phyloP scores from a whole-genome alignment of 2,329 filamentous ascomycete species.

The Cyphellophora europaea region DNA sequence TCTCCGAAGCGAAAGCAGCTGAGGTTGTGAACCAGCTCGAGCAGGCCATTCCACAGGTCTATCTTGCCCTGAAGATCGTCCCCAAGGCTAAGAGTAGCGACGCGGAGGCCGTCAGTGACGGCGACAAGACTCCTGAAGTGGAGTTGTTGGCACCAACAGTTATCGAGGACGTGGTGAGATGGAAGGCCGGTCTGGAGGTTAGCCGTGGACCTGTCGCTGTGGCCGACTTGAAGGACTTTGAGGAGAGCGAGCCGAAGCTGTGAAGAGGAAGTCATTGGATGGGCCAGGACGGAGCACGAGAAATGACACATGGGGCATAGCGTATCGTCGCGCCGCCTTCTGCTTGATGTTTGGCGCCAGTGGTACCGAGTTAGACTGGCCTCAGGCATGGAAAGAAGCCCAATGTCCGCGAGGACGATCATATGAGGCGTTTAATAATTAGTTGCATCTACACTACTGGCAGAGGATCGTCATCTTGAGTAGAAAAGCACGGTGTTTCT shows the following conservation, averaged over 20 bases:
- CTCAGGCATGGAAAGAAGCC: too few relatives aligned
- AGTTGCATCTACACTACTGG: too few relatives aligned
- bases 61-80: constrained; percentile 36
- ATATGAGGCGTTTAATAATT: too few relatives aligned
- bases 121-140: constrained; percentile 24
- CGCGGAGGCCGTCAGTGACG: constrained; percentile 11
- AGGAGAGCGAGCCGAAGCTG: constrained; percentile 76
- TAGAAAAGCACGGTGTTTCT: too few relatives aligned
- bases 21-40: constrained; percentile 41
- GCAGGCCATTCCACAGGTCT: constrained; percentile 35
- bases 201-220: constrained; percentile 65
- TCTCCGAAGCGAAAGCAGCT: constrained; percentile 40
- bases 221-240: constrained; percentile 71
- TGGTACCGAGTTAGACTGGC: too few relatives aligned
- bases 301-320: too few relatives aligned
- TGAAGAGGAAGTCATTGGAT: too few relatives aligned
- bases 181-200: constrained; percentile 65
- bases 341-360: too few relatives aligned
- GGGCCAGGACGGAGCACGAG: too few relatives aligned
- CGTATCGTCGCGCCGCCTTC: too few relatives aligned
- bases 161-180: constrained; percentile 70
- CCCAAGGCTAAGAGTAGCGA: constrained; percentile 19
- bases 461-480: too few relatives aligned
- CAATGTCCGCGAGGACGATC: too few relatives aligned
- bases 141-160: constrained; percentile 39